Percentiles rank a stretch among this genome's conserved stretches.
These are phyloP conservation scores for Limonium bicolor DNA, from an alignment of 148 eudicot species.

Conservation along the genomic window DNA sequence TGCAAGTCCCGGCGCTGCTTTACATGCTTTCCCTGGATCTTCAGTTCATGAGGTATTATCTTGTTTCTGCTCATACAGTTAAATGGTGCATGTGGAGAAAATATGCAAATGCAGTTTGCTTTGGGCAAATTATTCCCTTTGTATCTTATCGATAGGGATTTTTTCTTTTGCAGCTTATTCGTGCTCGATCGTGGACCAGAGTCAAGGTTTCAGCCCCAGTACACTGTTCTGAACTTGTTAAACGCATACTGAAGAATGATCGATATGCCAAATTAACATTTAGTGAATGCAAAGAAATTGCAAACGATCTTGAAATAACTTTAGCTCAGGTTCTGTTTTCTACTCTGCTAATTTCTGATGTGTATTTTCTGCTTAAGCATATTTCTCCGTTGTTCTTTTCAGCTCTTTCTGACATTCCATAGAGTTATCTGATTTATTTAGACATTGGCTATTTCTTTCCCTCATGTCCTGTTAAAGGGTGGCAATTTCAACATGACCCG, in stretches of 20 bases:
- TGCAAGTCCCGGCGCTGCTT: slow-evolving; percentile 69
- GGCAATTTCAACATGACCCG: too few species aligned
- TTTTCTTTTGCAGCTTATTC: slow-evolving; percentile 47
- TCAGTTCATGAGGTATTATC: slow-evolving; percentile 59
- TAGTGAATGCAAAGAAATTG: slow-evolving; percentile 67
- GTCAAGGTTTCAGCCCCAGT: slow-evolving; percentile 69
- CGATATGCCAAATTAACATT: slow-evolving; percentile 50
- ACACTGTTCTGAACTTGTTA: slow-evolving; percentile 77
- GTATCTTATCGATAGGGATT: neutral
- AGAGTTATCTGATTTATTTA: neutral
- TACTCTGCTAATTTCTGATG: neutral
- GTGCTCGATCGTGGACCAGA: slow-evolving; percentile 67
- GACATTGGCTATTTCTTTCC: too few species aligned
- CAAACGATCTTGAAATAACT: slow-evolving; percentile 71
- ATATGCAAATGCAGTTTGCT: neutral
- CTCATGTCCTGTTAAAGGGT: too few species aligned
- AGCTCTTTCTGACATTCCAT: neutral
- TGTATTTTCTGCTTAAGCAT: neutral
- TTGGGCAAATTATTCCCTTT: neutral
- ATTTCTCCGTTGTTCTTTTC: neutral
- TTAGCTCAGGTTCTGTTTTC: slow-evolving; percentile 62
- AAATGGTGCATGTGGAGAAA: too few species aligned
- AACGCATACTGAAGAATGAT: slow-evolving; percentile 47
- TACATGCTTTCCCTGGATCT: slow-evolving; percentile 92
- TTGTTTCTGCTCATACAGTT: too few species aligned